These are phyloP conservation scores for Phytopythium boreale DNA, from an alignment of 352 stramenopile genomes.

Conservation along the genomic window DNA sequence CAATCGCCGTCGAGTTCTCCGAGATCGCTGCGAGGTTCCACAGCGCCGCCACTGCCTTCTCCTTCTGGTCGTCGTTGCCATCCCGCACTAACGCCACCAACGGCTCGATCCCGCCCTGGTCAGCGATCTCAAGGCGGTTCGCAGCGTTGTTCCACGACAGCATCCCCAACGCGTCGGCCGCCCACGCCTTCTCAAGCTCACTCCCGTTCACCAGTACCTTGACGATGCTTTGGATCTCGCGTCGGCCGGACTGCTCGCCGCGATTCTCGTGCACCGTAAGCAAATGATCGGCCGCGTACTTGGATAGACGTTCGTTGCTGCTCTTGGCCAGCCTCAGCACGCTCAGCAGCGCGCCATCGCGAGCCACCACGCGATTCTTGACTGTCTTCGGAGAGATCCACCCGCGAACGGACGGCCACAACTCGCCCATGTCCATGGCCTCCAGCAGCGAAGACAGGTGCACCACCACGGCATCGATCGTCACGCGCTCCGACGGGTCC, in stretches of 20 bases:
- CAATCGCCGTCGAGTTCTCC: background rate
- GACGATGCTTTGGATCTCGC: background rate
- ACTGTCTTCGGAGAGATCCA: background rate
- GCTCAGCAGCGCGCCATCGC: background rate
- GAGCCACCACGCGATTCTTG: background rate
- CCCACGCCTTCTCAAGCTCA: background rate
- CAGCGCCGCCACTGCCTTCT: background rate
- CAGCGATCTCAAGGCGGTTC: background rate
- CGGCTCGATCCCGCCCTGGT: background rate
- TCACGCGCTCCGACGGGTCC: background rate
- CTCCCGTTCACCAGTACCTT: background rate
- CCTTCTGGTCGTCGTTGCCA: background rate
- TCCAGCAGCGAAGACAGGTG: background rate
- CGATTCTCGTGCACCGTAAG: background rate
- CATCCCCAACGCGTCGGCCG: background rate
- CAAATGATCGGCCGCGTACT: background rate
- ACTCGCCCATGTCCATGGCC: background rate
- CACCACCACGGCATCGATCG: conserved; percentile 1
- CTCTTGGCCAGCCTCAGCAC: background rate
- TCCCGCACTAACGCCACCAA: background rate
- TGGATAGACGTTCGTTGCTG: background rate
- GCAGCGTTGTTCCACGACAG: background rate
- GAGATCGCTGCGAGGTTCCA: background rate
- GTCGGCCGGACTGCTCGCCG: background rate
- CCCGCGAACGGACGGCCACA: background rate